Evolutionary conservation across 2,329 filamentous ascomycete species (phyloP), one percentile per base, ranked within the genome.

Genomic region (Juglanconis juglandina): DNA sequence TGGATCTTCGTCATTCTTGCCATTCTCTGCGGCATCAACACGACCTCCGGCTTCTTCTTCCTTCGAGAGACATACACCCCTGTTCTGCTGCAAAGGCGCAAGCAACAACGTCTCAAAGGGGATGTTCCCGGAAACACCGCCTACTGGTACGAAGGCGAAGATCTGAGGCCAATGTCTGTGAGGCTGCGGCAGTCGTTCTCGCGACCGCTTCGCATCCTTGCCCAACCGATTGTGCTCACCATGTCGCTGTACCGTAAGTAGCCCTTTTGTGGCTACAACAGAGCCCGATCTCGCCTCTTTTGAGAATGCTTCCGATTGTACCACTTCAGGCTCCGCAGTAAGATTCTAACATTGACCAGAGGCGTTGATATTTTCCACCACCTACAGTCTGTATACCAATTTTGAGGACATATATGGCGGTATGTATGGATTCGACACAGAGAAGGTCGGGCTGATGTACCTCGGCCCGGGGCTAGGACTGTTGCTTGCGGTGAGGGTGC

Each of bases 1-100:
- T 63, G 61, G 61, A 58, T 63, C 3, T 63, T 63, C 30, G n/a
- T 54, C 50, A 30, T 33, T 5, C 34, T 63, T 4, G 44, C 58
- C 2, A 54, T 63, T 13, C 35, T 63, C n/a, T 60, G 52, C n/a
- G 58, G 57, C 13, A 30, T 60, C 10, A 61, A 56, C 2, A 53
- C 56, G 4, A 51, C 49, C 10, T 57, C 46, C 2, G 60, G 46
- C 0, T 61, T 61, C 17, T 24, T 61, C 14, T 59, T 61, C 10
- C 47, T 61, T 1, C 35, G n/a, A 3, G 60, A 61, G 30, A 61
- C 60, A 11, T 61, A 61, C 14, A 32, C 46, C 7, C 60, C 56
- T 7, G 47, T 59, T 7, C 39, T 59, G 10, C 37, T 61, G 34
- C 33, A 52, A 11, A 53, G 30, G 13, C 56, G 60, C 10, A 56